Conservation (phyloP, 108 stramenopile species). For the Skeletonema menzelii region DNA sequence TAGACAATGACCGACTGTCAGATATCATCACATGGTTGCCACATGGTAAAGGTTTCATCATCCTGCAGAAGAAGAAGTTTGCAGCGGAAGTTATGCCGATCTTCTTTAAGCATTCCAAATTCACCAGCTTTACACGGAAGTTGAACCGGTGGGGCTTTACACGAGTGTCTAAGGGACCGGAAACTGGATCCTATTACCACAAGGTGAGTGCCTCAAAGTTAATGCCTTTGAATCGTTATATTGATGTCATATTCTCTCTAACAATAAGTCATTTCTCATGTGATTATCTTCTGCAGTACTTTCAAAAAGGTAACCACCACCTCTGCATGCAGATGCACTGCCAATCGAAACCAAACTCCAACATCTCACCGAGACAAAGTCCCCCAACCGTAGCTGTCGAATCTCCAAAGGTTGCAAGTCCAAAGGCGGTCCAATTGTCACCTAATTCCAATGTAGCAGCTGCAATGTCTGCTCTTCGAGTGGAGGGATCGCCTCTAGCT, state of each 20-base stretch:
- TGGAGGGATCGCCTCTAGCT: not conserved
- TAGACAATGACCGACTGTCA: constrained; percentile 44
- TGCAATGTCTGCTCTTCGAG: not conserved
- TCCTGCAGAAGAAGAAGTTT: constrained; percentile 60
- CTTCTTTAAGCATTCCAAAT: constrained; percentile 57
- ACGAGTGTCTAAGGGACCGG: constrained; percentile 58
- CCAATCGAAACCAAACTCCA: constrained; percentile 22
- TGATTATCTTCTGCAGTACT: constrained; percentile 19
- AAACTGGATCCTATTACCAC: constrained; percentile 72
- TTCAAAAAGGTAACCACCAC: constrained; percentile 38
- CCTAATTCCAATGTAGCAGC: constrained; percentile 5
- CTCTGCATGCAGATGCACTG: constrained; percentile 62
- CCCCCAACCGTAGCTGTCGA: not conserved
- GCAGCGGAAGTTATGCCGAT: constrained; percentile 53
- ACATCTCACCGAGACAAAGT: constrained; percentile 27
- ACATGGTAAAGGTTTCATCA: constrained; percentile 63
- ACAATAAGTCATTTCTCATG: not conserved
- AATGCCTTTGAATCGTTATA: not conserved
- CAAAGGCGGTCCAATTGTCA: not conserved
- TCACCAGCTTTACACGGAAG: constrained; percentile 60
- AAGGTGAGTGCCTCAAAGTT: constrained; percentile 14
- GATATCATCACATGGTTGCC: constrained; percentile 71
- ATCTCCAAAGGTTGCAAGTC: not conserved
- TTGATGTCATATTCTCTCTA: not conserved
- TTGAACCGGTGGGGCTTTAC: constrained; percentile 68